Evolutionary conservation across 805 yeast genomes (phyloP), one percentile per base, ranked within the genome.

Genomic region (Sungouiozyma ichnusensis): DNA sequence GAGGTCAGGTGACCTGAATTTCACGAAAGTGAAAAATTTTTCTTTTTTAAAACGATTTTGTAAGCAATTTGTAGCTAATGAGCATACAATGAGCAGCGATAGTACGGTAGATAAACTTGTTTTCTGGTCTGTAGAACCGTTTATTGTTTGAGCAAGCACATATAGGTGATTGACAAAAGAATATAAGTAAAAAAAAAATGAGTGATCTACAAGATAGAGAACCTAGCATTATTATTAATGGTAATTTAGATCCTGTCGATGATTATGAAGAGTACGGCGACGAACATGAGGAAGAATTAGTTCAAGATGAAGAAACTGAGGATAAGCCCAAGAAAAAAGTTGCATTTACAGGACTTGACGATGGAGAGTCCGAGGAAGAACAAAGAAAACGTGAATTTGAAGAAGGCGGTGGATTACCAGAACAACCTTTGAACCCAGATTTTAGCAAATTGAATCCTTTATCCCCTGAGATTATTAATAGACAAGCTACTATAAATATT

Each of bases 331-430:
- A 81, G 67, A 88, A 88, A 66, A 69, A 80, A 24, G 97, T 90
- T 38, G 76, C 92, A 4, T 88, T 88, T 62, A 87, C 87, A 33
- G 80, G 74, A 27, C 63, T 79, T 27, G 85, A 80, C 39, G 73
- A 64, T 20, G 74, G 73, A 36, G 85, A 77, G 49, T 76, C 73
- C 46, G 85, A 77, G 46, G 94, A 81, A 58, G 95, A 83, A 63
- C 76, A 73, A 47, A 80, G 86, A 56, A 72, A 73, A 56, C 73
- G 78, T 59, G 97, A 90, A 63, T 88, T 92, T 55, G 94, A 85
- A 72, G 97, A 86, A 66, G 96, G 97, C 64, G 97, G 97, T 45
- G 98, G 98, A 41, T 75, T 92, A 45, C 98, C 98, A 42, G 95
- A 84, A 63, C 98, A 92, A 68, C 95, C 96, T 44, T 81, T 74